Percentiles rank a stretch among this genome's conserved stretches.
Evolutionary conservation across 1,139 yeast species (phyloP).

Genomic region (Kazachstania sp.): DNA sequence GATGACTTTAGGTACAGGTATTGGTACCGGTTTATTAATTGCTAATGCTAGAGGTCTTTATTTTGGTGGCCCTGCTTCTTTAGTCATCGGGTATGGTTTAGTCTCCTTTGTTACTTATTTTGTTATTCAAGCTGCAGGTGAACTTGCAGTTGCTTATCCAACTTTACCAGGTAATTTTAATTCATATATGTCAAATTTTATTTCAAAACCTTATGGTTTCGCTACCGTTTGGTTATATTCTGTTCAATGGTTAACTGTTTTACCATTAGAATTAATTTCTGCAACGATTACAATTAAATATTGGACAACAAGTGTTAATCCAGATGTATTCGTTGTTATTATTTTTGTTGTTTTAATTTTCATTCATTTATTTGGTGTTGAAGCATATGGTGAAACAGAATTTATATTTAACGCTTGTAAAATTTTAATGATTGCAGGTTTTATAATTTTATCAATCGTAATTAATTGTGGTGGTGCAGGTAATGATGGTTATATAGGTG

Average conservation of each 20-base stretch:
- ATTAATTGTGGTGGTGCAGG: constrained; percentile 58
- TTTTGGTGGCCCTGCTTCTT: constrained; percentile 70
- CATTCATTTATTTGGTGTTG: constrained; percentile 53
- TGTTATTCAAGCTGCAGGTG: constrained; percentile 71
- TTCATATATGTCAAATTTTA: constrained; percentile 51
- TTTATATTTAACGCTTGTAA: constrained; percentile 47
- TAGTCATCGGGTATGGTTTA: constrained; percentile 55
- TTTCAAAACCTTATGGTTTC: constrained; percentile 70
- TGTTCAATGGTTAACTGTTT: constrained; percentile 65
- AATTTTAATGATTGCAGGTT: constrained; percentile 52
- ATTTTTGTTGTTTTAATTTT: constrained; percentile 46
- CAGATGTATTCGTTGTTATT: constrained; percentile 54
- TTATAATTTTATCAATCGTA: constrained; percentile 49
- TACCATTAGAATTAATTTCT: constrained; percentile 70
- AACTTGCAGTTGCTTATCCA: constrained; percentile 58
- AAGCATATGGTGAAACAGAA: constrained; percentile 66
- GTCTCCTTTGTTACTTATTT: constrained; percentile 60
- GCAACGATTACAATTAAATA: constrained; percentile 58
- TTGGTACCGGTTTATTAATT: constrained; percentile 66
- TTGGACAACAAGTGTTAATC: constrained; percentile 49
- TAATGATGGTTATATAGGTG: constrained; percentile 39
- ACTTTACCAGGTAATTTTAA: constrained; percentile 67
- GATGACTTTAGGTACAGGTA: constrained; percentile 74
- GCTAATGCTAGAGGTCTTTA: constrained; percentile 60
- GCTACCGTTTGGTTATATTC: constrained; percentile 72